Evolutionary conservation across 2,329 filamentous ascomycete genomes (phyloP).

Genomic region (Mariannaea elegans): DNA sequence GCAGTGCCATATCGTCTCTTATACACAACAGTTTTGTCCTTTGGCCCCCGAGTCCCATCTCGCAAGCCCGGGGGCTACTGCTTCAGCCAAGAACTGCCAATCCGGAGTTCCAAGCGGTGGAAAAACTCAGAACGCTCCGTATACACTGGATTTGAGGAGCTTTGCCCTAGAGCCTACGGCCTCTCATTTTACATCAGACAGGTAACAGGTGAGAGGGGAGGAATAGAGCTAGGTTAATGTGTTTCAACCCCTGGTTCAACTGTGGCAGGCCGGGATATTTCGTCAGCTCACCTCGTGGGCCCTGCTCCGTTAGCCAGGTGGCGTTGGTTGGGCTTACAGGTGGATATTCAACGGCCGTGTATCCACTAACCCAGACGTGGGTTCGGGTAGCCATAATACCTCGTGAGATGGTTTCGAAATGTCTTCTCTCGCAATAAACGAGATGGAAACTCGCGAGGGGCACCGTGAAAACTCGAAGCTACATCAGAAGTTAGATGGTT

Average conservation of each 20-base stretch:
- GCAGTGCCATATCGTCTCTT: constrained; percentile 24
- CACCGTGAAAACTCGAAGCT: constrained; percentile 9
- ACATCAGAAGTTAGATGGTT: constrained; percentile 8
- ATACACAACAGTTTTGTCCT: constrained; percentile 18
- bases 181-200: constrained; percentile 35
- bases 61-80: constrained; percentile 17
- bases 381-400: constrained; percentile 17
- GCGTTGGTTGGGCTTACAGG: constrained; percentile 12
- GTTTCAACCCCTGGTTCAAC: constrained; percentile 34
- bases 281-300: constrained; percentile 13
- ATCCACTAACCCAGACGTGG: constrained; percentile 12
- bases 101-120: constrained; percentile 26
- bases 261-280: constrained; percentile 15
- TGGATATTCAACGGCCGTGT: constrained; percentile 21
- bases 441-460: constrained; percentile 23
- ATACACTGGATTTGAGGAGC: constrained; percentile 15
- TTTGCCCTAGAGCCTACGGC: constrained; percentile 6
- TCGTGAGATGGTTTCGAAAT: constrained; percentile 28
- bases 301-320: background rate
- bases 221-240: constrained; percentile 25
- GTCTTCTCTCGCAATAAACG: constrained; percentile 21
- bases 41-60: background rate
- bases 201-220: constrained; percentile 27
- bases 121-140: constrained; percentile 25
- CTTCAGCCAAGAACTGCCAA: constrained; percentile 22